phyloP scores from a whole-genome alignment of 139 green algal genomes.

The Coelastrella sp. region DNA sequence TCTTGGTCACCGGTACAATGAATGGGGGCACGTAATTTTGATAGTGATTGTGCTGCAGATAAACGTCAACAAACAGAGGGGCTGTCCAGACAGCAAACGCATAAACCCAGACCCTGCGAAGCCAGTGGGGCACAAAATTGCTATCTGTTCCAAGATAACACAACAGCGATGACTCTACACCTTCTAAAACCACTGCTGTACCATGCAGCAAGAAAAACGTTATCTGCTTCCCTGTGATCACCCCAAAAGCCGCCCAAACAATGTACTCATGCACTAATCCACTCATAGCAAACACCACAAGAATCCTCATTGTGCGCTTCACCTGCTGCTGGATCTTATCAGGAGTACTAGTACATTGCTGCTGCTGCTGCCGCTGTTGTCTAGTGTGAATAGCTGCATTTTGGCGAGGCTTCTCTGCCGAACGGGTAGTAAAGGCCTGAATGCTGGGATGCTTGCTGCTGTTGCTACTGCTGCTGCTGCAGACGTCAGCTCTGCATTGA shows the following conservation, averaged over 20 bases:
- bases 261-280: slow-evolving; percentile 26
- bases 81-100: background rate
- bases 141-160: background rate
- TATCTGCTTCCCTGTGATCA: background rate
- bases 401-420: too few relatives aligned
- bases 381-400: background rate
- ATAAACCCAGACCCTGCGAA: background rate
- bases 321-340: background rate
- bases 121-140: background rate
- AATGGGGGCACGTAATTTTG: slow-evolving; percentile 24
- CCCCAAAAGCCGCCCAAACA: background rate
- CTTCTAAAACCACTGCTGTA: background rate
- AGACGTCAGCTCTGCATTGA: too few relatives aligned
- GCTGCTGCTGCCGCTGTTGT: background rate
- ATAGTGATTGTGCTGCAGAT: background rate
- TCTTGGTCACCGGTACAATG: background rate
- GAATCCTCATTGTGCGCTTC: background rate
- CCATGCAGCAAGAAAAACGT: slow-evolving; percentile 29
- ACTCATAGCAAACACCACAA: slow-evolving; percentile 29
- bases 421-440: too few relatives aligned
- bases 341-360: background rate
- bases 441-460: background rate
- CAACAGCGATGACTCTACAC: background rate
- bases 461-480: background rate
- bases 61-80: slow-evolving; percentile 10